Evolutionary conservation across 2,329 filamentous ascomycete species (phyloP), one percentile per base, ranked within the genome.

Genomic region (Sordariomycetes sp.): DNA sequence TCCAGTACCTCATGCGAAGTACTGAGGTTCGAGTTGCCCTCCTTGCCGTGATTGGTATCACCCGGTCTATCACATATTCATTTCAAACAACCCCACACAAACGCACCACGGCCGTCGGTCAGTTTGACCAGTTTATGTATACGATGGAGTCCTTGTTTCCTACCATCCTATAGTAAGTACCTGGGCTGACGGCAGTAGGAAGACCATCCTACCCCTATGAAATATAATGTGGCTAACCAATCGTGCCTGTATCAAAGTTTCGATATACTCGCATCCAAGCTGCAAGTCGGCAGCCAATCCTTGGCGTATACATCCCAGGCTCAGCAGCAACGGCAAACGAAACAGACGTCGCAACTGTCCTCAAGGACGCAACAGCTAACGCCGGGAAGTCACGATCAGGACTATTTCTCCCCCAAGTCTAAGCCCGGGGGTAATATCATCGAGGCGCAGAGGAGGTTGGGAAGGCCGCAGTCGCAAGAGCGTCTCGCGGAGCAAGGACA

Each of bases 101-200:
- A n/a, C 72, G 72, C 0, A 71, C 70, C 0, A 66, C 68, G 25
- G 58, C 67, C 0, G 69, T 72, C 0, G 67, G 70, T 4, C 71
- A 75, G 53, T 56, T 75, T 0, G 73, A 75, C 54, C 68, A 73
- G 0, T 75, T 75, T 51, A 69, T 69, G 1, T 74, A 74, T 53
- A 69, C 71, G 1, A 59, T 75, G 52, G 73, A 75, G 55, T 75
- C 73, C 58, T 59, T 74, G 8, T 75, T 75, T 51, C 73, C 73
- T 0, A 65, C 72, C 0, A 67, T 75, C 55, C 68, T 75, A 66
- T 69, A 70, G 72, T 74, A 60, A 59, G 71, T 66, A 6, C 28
- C 25, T 37, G 35, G 35, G 35, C 14, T 14, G 35, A 37, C 35
- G 35, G 35, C 35, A 14, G 35, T 8, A 37, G 7, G 7, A 37